Conservation (phyloP, 805 yeast species). For the Myxozyma nipponensis region DNA sequence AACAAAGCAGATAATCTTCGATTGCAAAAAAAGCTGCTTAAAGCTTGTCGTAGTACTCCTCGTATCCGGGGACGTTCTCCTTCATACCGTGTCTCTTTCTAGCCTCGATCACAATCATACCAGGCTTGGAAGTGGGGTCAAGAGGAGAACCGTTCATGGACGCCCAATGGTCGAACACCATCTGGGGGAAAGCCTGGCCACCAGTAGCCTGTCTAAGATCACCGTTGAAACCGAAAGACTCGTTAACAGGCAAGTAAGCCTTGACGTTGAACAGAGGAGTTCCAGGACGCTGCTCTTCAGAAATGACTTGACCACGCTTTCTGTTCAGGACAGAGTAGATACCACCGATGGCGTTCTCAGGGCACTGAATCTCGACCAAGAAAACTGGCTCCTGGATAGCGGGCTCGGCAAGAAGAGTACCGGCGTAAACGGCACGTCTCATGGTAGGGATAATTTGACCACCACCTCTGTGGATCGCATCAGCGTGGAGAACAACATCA, state of each 20-base stretch:
- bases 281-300: constrained; percentile 99
- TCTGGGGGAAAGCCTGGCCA: constrained; percentile 99
- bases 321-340: constrained; percentile 98
- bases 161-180: constrained; percentile 99
- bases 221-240: constrained; percentile 99
- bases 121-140: constrained; percentile 75
- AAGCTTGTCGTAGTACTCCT: constrained; percentile 79
- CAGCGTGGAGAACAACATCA: constrained; percentile 99
- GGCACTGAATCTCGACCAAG: constrained; percentile 99
- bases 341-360: constrained; percentile 99
- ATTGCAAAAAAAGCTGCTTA: constrained; percentile 32
- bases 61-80: constrained; percentile 98
- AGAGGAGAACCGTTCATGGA: constrained; percentile 87
- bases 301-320: constrained; percentile 96
- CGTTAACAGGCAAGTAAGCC: constrained; percentile 99
- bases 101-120: constrained; percentile 58
- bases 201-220: constrained; percentile 99
- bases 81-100: constrained; percentile 97
- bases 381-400: constrained; percentile 98
- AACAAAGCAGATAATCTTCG: background rate
- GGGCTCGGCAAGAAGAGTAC: constrained; percentile 97
- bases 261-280: constrained; percentile 99
- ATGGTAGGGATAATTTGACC: constrained; percentile 99
- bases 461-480: constrained; percentile 99
- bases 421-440: constrained; percentile 99